phyloP scores from a whole-genome alignment of 176 grass and related monocot species.

The Aegilops speltoides region DNA sequence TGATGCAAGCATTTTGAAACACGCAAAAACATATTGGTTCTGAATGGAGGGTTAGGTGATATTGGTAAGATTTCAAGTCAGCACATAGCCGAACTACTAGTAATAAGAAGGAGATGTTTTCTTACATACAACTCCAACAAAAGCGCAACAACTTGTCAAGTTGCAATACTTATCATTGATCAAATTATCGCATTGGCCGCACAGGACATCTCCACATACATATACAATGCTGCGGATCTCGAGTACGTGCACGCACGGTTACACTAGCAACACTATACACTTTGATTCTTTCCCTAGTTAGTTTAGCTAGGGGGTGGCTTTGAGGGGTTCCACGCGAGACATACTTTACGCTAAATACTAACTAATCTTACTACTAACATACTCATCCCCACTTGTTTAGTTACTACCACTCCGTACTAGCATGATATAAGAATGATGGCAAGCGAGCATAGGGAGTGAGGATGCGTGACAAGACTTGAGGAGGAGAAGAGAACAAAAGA shows the following conservation, averaged over 20 bases:
- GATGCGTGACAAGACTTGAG: conserved; percentile 23
- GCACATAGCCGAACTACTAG: too few species aligned
- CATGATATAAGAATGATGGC: not conserved
- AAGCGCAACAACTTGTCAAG: too few species aligned
- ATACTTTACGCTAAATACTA: conserved; percentile 32
- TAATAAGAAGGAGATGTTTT: too few species aligned
- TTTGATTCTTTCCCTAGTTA: conserved; percentile 23
- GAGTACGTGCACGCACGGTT: not conserved
- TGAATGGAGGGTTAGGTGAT: too few species aligned
- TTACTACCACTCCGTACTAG: not conserved
- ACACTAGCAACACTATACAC: not conserved
- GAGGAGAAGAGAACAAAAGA: conserved; percentile 78
- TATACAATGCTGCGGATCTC: conserved; percentile 34
- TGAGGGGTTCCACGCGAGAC: conserved; percentile 36
- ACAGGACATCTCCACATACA: conserved; percentile 4
- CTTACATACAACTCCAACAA: too few species aligned
- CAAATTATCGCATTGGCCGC: not conserved
- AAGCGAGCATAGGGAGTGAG: not conserved
- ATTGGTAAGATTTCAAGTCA: too few species aligned
- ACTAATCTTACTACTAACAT: not conserved
- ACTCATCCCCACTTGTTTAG: not conserved
- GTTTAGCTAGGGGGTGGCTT: conserved; percentile 12
- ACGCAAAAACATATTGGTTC: too few species aligned
- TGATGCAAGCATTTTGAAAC: too few species aligned
- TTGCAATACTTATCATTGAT: too few species aligned